Conservation (phyloP, 2,329 filamentous ascomycete species). For the Trichophyton benhamiae region DNA sequence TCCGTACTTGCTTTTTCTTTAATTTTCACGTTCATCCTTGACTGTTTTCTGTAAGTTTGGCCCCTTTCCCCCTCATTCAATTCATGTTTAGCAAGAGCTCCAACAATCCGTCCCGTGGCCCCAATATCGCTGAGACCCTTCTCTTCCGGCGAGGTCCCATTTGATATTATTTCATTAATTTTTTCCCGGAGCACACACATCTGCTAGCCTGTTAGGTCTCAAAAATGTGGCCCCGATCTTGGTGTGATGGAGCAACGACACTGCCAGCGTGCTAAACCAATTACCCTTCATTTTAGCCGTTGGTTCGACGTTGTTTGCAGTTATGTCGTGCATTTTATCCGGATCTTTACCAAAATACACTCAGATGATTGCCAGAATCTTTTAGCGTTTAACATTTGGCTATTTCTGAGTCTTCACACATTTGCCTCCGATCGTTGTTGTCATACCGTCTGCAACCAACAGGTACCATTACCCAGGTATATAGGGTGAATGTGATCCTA, state of each 20-base stretch:
- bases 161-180: not conserved
- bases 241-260: not conserved
- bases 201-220: not conserved
- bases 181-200: not conserved
- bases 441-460: conserved; percentile 1
- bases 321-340: not conserved
- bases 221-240: not conserved
- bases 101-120: not conserved
- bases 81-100: not conserved
- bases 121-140: not conserved
- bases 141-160: not conserved
- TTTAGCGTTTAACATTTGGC: not conserved
- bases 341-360: not conserved
- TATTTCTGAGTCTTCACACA: not conserved
- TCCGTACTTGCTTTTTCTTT: not conserved
- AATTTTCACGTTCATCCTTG: not conserved
- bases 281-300: not conserved
- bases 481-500: not conserved
- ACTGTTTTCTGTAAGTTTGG: not conserved
- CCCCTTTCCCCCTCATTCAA: not conserved
- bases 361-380: not conserved
- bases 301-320: not conserved
- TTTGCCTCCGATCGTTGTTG: not conserved
- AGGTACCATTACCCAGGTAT: not conserved
- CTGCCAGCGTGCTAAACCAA: not conserved